phyloP scores from a whole-genome alignment of 768 basidiomycete species.

The Kwoniella sp. region DNA sequence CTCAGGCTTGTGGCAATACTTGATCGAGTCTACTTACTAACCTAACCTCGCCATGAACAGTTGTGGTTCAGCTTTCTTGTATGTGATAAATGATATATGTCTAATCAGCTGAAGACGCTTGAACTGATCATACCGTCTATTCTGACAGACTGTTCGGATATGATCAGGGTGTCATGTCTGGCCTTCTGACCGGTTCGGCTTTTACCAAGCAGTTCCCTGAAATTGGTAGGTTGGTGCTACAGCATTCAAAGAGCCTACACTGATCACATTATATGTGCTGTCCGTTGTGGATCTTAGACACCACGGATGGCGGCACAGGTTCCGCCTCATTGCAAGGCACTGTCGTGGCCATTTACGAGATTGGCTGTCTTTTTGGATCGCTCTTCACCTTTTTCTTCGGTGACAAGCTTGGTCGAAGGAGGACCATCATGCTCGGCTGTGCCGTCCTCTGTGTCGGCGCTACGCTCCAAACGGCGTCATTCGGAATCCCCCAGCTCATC shows the following conservation, averaged over 20 bases:
- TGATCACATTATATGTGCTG: background rate
- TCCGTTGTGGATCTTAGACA: constrained; percentile 20
- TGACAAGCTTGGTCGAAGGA: constrained; percentile 37
- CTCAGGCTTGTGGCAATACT: background rate
- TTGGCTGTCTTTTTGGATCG: constrained; percentile 44
- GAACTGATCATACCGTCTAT: background rate
- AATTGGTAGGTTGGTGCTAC: constrained; percentile 22
- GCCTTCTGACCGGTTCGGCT: constrained; percentile 25
- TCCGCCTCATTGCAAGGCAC: constrained; percentile 37
- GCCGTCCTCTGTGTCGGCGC: constrained; percentile 34
- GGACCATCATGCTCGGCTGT: constrained; percentile 40
- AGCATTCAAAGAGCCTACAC: background rate
- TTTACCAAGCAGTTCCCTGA: constrained; percentile 30
- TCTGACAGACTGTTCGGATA: constrained; percentile 26
- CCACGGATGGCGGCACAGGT: constrained; percentile 17
- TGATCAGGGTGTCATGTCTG: constrained; percentile 36
- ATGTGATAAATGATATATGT: background rate
- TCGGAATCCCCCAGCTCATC: constrained; percentile 35
- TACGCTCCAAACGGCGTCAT: constrained; percentile 33
- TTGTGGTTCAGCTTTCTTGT: constrained; percentile 26
- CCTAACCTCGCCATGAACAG: background rate
- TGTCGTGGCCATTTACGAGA: constrained; percentile 46
- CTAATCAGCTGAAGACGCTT: background rate
- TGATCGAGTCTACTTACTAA: too few relatives aligned
- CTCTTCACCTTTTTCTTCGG: constrained; percentile 37